Evolutionary conservation across 2,329 filamentous ascomycete species (phyloP), one percentile per base, ranked within the genome.

Genomic region (Trichoderma citrinoviride): DNA sequence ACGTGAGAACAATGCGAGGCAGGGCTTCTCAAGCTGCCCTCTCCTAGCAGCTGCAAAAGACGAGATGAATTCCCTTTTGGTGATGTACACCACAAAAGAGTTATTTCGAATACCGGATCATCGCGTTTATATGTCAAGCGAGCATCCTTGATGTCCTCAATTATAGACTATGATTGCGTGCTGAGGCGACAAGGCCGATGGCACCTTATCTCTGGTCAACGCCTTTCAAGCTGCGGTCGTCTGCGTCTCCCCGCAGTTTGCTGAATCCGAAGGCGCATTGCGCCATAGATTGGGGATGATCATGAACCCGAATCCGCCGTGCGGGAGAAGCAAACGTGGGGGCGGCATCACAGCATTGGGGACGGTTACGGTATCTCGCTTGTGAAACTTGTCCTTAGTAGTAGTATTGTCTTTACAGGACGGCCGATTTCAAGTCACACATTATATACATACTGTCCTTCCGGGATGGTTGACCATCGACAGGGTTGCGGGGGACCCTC

Each of bases 111-210:
- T 37, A 15, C 19, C n/a, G 14, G 12, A 2, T 21, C 43, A 47
- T 49, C n/a, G 7, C 29, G 33, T 40, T 52, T 52, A 41, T 61
- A 61, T 43, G 25, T 52, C 14, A 6, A 4, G 10, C 5, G 27
- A 8, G 23, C 37, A 52, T 44, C n/a, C 44, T 61, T 23, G 46
- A 37, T 40, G 52, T 61, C 57, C 37, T 37, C 23, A 43, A 61
- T 61, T 33, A 7, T 10, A n/a, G 37, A 15, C 57, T 14, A 61
- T 61, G 46, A 61, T 61, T 61, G 57, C 57, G 57, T 61, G 57
- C 46, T 61, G 50, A 21, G 21, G 14, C 50, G 37, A 53, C 47
- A 15, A 23, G 33, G 37, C 40, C 3, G 10, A 61, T 53, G 47
- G 41, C 27, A 52, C 29, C n/a, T 43, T 61, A 17, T 43, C 23